A percentile compares a stretch with the other conserved stretches of the same genome.
Conservation (phyloP, 2,329 filamentous ascomycete species). For the Hypoxylon rubiginosum region DNA sequence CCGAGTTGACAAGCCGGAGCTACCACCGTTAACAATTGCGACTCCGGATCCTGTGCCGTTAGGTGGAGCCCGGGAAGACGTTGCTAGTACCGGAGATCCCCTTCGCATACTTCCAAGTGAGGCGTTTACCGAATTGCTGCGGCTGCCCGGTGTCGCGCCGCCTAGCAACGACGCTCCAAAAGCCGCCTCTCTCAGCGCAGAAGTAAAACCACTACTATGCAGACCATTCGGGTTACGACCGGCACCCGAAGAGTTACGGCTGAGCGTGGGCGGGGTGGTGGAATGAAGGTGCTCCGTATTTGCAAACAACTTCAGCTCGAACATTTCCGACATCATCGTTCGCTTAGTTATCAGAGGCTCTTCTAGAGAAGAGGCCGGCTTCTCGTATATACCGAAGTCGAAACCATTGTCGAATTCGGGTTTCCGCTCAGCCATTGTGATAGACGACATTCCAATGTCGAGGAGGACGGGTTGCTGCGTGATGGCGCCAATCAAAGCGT, state of each 20-base stretch:
- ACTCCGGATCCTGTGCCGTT: conserved; percentile 52
- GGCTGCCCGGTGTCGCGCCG: conserved; percentile 56
- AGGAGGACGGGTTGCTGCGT: conserved; percentile 92
- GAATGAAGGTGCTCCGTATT: conserved; percentile 79
- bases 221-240: conserved; percentile 55
- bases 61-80: conserved; percentile 45
- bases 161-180: conserved; percentile 54
- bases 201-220: conserved; percentile 55
- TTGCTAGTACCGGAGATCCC: conserved; percentile 41
- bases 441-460: conserved; percentile 89
- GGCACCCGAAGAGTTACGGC: conserved; percentile 52
- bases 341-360: conserved; percentile 41
- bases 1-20: conserved; percentile 43
- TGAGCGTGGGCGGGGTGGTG: conserved; percentile 52
- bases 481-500: conserved; percentile 91
- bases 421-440: conserved; percentile 86
- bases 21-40: conserved; percentile 56
- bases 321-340: conserved; percentile 70
- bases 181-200: conserved; percentile 47
- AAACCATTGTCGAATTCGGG: conserved; percentile 58
- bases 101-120: conserved; percentile 55
- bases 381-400: conserved; percentile 44
- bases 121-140: conserved; percentile 62
- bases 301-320: conserved; percentile 81
- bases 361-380: conserved; percentile 48